These are phyloP conservation scores for Trichoderma atrobrunneum DNA, from an alignment of 2,329 filamentous ascomycete species.

Conservation along the genomic window DNA sequence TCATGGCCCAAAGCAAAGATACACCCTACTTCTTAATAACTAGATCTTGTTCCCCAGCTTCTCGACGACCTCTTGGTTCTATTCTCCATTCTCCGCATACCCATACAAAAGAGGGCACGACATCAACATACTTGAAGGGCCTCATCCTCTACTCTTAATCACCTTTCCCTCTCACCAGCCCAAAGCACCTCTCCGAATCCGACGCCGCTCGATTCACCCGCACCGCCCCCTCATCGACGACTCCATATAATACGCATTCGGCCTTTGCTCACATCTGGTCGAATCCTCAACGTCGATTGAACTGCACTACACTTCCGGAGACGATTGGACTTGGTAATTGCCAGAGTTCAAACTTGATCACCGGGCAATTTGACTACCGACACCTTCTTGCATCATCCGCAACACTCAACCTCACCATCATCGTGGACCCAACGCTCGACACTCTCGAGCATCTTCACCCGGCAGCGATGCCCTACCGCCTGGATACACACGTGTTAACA, in stretches of 20 bases:
- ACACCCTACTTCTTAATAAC: conserved; percentile 21
- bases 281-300: conserved; percentile 5
- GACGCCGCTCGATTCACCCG: conserved; percentile 2
- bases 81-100: conserved; percentile 22
- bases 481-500: conserved; percentile 82
- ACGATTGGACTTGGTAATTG: conserved; percentile 18
- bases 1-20: conserved; percentile 12
- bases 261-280: not conserved
- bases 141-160: not conserved
- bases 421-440: conserved; percentile 33
- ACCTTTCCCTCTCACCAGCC: not conserved
- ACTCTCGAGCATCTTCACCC: conserved; percentile 34
- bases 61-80: conserved; percentile 19
- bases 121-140: conserved; percentile 1
- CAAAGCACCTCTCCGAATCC: conserved; percentile 5
- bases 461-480: conserved; percentile 72
- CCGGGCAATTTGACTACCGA: not conserved
- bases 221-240: conserved; percentile 1
- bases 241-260: conserved; percentile 6
- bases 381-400: not conserved
- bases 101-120: conserved; percentile 14
- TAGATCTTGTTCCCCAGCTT: conserved; percentile 22
- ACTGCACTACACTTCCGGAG: conserved; percentile 17
- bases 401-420: conserved; percentile 15
- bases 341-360: conserved; percentile 10